Evolutionary conservation across 2,329 filamentous ascomycete genomes (phyloP), one percentile per base, ranked within the genome.

Genomic region (Neocatenulostroma microsporum): DNA sequence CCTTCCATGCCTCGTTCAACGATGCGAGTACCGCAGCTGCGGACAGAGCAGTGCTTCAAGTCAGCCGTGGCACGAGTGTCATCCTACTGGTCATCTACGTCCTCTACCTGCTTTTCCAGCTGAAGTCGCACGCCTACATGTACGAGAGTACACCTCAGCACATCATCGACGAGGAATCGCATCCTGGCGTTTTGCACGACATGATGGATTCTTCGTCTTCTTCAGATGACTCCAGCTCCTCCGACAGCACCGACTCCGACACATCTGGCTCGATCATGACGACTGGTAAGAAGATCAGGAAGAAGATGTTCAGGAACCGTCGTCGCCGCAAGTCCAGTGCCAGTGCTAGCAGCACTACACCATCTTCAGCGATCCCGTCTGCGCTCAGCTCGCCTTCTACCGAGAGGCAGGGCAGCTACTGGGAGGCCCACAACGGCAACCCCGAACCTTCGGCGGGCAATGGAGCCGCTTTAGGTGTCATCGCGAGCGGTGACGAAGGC

Each of bases 91-190:
- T 94, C 21, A 81, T 94, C 9, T 94, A 94, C 57, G 64, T 79
- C 30, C 66, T 94, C 13, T 94, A 94, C 56, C 74, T 94, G 21
- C 56, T 94, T 14, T 94, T 94, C 62, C 87, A 94, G 65, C 75
- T 94, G 42, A 93, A 93, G 62, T 91, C 86, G 1, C 87, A 94
- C 57, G 75, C 84, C 7, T 94, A 93, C 63, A 79, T 94, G 68
- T 94, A 94, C 51, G 83, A 87, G 61, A 91, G 86, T 48, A 94
- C 84, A 4, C 88, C 88, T 8, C 87, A 94, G 63, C 81, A 88
- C 50, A 82, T 93, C 42, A 91, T 95, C 45, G 88, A 95, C 49
- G 86, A 91, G 52, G 88, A 94, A 58, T 80, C 85, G 0, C 82
- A 85, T 30, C 88, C 88, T 15, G 88, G 88, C 46, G 80, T 91